These are phyloP conservation scores for Phylloporus sp. DNA, from an alignment of 768 basidiomycete genomes.

Conservation along the genomic window DNA sequence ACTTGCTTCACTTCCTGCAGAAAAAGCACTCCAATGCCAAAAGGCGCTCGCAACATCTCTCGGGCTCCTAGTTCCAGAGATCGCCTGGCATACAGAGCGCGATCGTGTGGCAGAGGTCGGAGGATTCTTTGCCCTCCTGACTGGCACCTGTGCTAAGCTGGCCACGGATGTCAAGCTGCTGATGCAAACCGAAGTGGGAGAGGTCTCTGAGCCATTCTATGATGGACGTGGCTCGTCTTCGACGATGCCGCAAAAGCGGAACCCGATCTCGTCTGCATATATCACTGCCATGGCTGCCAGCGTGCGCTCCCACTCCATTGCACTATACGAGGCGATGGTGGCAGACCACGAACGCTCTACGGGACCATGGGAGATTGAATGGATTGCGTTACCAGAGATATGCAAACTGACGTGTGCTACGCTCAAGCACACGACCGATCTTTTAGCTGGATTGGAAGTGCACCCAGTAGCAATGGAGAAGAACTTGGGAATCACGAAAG, in stretches of 20 bases:
- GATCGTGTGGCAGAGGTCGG: conserved; percentile 43
- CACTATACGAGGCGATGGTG: conserved; percentile 45
- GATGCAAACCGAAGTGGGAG: conserved; percentile 46
- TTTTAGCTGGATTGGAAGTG: conserved; percentile 40
- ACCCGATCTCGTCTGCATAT: conserved; percentile 43
- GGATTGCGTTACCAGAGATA: conserved; percentile 45
- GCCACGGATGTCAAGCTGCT: conserved; percentile 43
- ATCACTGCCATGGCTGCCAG: conserved; percentile 42
- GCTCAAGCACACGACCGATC: conserved; percentile 33
- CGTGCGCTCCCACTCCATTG: conserved; percentile 37
- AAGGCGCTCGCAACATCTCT: conserved; percentile 17
- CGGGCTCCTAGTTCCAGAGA: conserved; percentile 23
- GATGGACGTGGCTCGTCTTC: conserved; percentile 44
- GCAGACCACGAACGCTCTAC: conserved; percentile 48
- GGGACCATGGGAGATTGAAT: conserved; percentile 50
- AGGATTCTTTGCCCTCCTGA: conserved; percentile 41
- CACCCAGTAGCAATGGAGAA: conserved; percentile 37
- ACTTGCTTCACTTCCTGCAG: conserved; percentile 40
- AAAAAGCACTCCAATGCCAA: conserved; percentile 29
- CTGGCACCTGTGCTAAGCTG: conserved; percentile 45
- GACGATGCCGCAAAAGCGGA: conserved; percentile 52
- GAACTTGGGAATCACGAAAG: conserved; percentile 39
- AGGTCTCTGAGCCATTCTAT: conserved; percentile 43
- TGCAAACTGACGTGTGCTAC: conserved; percentile 40
- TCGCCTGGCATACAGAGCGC: conserved; percentile 40